Evolutionary conservation across 768 basidiomycete species (phyloP).

Genomic region (Chiua virens): DNA sequence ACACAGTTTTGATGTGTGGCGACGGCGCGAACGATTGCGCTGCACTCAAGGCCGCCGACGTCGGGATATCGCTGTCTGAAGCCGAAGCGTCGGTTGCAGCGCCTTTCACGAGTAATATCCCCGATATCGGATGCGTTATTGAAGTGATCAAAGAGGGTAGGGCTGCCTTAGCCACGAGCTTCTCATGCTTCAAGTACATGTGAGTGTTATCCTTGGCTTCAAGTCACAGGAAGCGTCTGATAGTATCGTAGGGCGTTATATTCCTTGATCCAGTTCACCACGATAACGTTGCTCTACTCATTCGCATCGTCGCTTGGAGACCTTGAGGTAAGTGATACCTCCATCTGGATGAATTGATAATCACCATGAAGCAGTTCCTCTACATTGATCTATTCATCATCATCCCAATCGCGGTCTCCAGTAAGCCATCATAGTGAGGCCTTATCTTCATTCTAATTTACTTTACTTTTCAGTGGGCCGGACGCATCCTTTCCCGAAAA

Average conservation of each 20-base stretch:
- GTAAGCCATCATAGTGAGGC: slow-evolving; percentile 47
- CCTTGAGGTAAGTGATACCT: slow-evolving; percentile 68
- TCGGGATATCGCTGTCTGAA: slow-evolving; percentile 94
- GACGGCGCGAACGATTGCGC: slow-evolving; percentile 99
- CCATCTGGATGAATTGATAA: slow-evolving; percentile 5
- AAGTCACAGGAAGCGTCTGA: slow-evolving; percentile 5
- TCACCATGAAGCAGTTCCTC: slow-evolving; percentile 61
- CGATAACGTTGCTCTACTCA: slow-evolving; percentile 91
- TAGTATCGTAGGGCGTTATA: slow-evolving; percentile 79
- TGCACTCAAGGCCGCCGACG: slow-evolving; percentile 97
- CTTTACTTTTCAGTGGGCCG: slow-evolving; percentile 75
- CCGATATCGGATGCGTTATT: slow-evolving; percentile 94
- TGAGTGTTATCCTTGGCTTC: slow-evolving; percentile 39
- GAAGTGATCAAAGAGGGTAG: slow-evolving; percentile 97
- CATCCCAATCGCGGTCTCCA: slow-evolving; percentile 93
- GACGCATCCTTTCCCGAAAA: slow-evolving; percentile 83
- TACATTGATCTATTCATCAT: slow-evolving; percentile 99
- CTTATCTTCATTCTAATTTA: slow-evolving; percentile 6
- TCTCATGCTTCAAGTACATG: slow-evolving; percentile 99
- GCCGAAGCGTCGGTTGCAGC: slow-evolving; percentile 98
- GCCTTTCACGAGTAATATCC: slow-evolving; percentile 90
- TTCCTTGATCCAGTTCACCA: slow-evolving; percentile 99
- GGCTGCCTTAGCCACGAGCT: slow-evolving; percentile 94
- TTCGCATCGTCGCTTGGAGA: slow-evolving; percentile 96
- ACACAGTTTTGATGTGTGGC: slow-evolving; percentile 97